Percentiles rank a stretch among this genome's conserved stretches.
These are phyloP conservation scores for Aspergillus incahuasiensis DNA, from an alignment of 495 filamentous ascomycete species.

Conservation along the genomic window DNA sequence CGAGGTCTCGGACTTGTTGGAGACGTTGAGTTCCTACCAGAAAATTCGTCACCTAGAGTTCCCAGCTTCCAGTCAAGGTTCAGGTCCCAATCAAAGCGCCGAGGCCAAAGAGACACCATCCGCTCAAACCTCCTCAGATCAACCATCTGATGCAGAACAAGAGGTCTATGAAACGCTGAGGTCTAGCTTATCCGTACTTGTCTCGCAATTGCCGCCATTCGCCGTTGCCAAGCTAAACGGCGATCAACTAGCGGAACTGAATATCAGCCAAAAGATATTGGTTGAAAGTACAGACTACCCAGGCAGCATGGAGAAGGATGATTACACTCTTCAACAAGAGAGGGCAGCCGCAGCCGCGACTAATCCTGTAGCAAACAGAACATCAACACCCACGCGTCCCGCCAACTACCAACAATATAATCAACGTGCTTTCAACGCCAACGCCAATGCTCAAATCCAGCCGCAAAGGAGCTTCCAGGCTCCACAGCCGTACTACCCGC, in stretches of 20 bases:
- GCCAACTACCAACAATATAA: constrained; percentile 33
- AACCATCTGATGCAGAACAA: constrained; percentile 61
- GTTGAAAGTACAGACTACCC: constrained; percentile 65
- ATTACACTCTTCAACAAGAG: constrained; percentile 44
- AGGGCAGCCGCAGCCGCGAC: constrained; percentile 16
- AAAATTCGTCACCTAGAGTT: constrained; percentile 66
- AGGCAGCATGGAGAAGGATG: constrained; percentile 86
- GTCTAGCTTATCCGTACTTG: constrained; percentile 64
- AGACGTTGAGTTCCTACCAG: constrained; percentile 83
- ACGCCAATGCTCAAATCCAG: constrained; percentile 29
- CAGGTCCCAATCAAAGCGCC: constrained; percentile 29
- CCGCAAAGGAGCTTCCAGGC: constrained; percentile 32
- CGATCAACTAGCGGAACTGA: constrained; percentile 74
- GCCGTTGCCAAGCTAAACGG: constrained; percentile 81
- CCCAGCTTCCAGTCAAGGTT: constrained; percentile 32
- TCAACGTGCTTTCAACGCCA: constrained; percentile 29
- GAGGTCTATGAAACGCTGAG: constrained; percentile 71
- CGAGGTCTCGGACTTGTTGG: constrained; percentile 77
- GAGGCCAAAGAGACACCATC: constrained; percentile 35
- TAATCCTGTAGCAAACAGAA: constrained; percentile 30
- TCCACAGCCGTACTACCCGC: constrained; percentile 37
- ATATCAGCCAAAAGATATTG: constrained; percentile 76
- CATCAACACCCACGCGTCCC: constrained; percentile 31
- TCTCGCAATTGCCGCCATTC: constrained; percentile 75
- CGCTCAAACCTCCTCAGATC: constrained; percentile 39